Conservation (phyloP, 2,329 filamentous ascomycete genomes). For the Penicillium sp. region DNA sequence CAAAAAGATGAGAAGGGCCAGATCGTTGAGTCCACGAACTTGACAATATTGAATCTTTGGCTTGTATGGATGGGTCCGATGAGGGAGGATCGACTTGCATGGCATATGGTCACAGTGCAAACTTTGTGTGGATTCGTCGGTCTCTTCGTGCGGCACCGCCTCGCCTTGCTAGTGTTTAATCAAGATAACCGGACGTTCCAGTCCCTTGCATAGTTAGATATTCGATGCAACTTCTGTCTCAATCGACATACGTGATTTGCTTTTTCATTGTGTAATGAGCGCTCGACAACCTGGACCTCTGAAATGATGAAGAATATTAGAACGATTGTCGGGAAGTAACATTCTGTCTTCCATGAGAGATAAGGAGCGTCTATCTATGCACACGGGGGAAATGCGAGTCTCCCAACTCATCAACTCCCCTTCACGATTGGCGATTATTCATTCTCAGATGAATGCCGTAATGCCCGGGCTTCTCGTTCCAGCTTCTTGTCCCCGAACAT, state of each 20-base stretch:
- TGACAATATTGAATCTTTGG: constrained; percentile 95
- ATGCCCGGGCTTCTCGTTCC: constrained; percentile 23
- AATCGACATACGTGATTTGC: neutral
- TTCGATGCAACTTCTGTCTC: neutral
- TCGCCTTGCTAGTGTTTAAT: constrained; percentile 86
- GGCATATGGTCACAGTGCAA: constrained; percentile 81
- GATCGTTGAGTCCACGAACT: constrained; percentile 80
- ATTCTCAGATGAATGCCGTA: constrained; percentile 8
- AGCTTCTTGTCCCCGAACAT: constrained; percentile 34
- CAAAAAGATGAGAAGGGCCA: constrained; percentile 66
- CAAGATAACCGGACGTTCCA: constrained; percentile 68
- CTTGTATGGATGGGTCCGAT: constrained; percentile 91
- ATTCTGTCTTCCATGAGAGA: neutral
- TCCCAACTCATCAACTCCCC: neutral
- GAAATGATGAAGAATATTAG: neutral
- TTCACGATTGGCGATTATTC: neutral
- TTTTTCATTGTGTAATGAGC: neutral
- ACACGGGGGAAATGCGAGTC: neutral
- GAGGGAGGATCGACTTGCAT: constrained; percentile 79
- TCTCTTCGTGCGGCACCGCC: constrained; percentile 78
- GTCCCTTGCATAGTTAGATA: constrained; percentile 11
- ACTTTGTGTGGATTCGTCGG: constrained; percentile 74
- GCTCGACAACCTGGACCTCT: neutral
- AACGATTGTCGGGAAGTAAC: neutral
- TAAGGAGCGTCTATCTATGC: neutral